Base-by-base conservation (phyloP, 2,329 filamentous ascomycete species). In the Sphaerulina populicola region DNA sequence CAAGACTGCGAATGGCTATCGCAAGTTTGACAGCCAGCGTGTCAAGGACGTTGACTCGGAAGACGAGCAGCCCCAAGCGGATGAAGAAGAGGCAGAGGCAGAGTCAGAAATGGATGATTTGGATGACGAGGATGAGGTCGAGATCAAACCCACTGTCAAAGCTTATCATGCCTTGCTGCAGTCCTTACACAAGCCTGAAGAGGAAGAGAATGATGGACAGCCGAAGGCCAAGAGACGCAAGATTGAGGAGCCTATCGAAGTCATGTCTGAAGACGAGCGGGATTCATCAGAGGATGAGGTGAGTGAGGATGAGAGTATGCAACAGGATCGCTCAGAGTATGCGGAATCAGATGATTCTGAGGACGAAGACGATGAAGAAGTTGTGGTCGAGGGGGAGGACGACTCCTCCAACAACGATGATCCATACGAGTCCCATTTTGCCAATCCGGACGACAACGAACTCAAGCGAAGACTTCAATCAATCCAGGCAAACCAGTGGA, bases 381-480 rank as follows among this genome's bases (percentile, higher is more conserved):
- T 47, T 12, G 53, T 57, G 23, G 57, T 58, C 10, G 57, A 62
- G 3, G 59, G 29, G 18, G 27, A 43, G 21, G 31, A 48, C 15
- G 33, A 45, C 57, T 8, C 14, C 14, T 12, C 33, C 30, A 15
- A 37, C n/a, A 8, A n/a, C 9, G 59, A 64, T 7, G 66, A 94
- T 66, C 85, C 88, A 0, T 96, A 94, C 63, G 85, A 93, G 57
- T 71, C 74, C 6, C 91, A 96, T 69, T 94, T 94, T 65, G 79
- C 81, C 31, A 75, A 75, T 38, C 80, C 82, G 0, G 78, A 90
- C 41, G 79, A 85, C 44, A 74, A 76, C 5, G 69, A 77, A 38
- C 70, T 88, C 6, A 71, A 76, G 1, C 70, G 71, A 58, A 78
- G 69, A 33, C 62, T 79, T 33, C 69, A 75, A 52, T 68, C 71